phyloP scores from a whole-genome alignment of 2,329 filamentous ascomycete genomes.

The Epichloe amarillans region DNA sequence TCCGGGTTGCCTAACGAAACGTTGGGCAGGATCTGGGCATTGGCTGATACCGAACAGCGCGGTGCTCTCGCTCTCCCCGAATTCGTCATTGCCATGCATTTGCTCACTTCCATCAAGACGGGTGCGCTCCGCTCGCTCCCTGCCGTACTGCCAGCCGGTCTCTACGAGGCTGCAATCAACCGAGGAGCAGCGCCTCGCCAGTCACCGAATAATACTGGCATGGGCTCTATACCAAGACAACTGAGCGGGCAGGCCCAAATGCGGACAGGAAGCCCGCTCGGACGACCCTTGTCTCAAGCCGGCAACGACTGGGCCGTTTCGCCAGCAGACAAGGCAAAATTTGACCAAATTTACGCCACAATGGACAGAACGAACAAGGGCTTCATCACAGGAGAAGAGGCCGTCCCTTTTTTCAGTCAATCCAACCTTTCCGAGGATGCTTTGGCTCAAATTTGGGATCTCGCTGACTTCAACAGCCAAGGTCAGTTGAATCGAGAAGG shows the following conservation, averaged over 20 bases:
- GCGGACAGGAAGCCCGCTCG: slow-evolving; percentile 47
- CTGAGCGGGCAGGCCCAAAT: slow-evolving; percentile 58
- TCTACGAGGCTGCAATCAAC: slow-evolving; percentile 83
- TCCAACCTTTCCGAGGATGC: slow-evolving; percentile 80
- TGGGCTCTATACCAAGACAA: slow-evolving; percentile 67
- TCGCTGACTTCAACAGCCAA: slow-evolving; percentile 85
- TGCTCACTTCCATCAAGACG: slow-evolving; percentile 82
- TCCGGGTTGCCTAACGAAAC: slow-evolving; percentile 80
- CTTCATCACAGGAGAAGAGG: slow-evolving; percentile 85
- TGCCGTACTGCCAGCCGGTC: slow-evolving; percentile 62
- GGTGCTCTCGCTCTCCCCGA: slow-evolving; percentile 78
- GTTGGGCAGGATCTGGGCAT: slow-evolving; percentile 88
- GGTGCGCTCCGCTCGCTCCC: slow-evolving; percentile 70
- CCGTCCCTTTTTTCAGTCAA: slow-evolving; percentile 91
- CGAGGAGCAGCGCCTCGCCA: slow-evolving; percentile 36
- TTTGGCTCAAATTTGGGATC: slow-evolving; percentile 91
- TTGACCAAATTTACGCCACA: slow-evolving; percentile 72
- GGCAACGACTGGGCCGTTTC: slow-evolving; percentile 66
- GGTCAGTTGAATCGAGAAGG: slow-evolving; percentile 78
- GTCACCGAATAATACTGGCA: slow-evolving; percentile 36
- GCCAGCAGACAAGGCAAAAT: slow-evolving; percentile 71
- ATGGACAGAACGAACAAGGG: slow-evolving; percentile 73
- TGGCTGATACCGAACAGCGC: slow-evolving; percentile 86
- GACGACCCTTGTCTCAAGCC: slow-evolving; percentile 32
- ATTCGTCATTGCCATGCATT: slow-evolving; percentile 96